Conservation (phyloP, 306 rosid species). For the Casuarina cunninghamiana region DNA sequence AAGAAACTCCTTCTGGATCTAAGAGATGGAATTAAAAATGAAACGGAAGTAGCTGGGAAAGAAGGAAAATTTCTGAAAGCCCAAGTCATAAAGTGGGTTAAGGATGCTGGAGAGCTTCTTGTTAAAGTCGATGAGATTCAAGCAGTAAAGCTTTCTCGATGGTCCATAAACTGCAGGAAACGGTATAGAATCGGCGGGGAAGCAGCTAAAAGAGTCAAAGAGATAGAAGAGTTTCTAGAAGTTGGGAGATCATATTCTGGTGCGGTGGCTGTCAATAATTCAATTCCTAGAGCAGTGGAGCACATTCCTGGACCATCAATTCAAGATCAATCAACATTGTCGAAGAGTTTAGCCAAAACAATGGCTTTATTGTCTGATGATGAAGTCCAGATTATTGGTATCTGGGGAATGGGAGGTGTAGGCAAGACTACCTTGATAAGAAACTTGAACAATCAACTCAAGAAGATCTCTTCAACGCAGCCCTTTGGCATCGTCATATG, state of each 20-base stretch:
- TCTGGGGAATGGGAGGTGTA: slow-evolving; percentile 20
- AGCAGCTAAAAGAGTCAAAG: neutral
- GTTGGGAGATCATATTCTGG: neutral
- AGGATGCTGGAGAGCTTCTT: neutral
- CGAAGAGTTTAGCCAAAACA: neutral
- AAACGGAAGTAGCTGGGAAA: neutral
- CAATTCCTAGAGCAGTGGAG: neutral
- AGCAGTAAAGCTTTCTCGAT: neutral
- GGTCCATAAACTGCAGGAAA: neutral
- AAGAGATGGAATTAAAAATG: neutral
- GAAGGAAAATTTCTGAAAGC: neutral
- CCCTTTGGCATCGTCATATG: no score
- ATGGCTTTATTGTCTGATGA: slow-evolving; percentile 13
- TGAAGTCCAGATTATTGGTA: slow-evolving; percentile 2
- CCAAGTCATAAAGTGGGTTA: neutral
- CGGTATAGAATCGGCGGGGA: neutral
- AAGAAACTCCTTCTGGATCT: neutral
- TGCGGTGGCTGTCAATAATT: neutral
- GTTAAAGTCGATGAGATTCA: neutral
- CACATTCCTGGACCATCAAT: neutral
- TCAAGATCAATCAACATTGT: neutral
- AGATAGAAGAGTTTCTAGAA: neutral
- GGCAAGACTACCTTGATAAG: neutral
- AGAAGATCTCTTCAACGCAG: no score
- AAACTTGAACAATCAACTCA: no score